Conservation (phyloP, 2,329 filamentous ascomycete species). For the Aspergillus cejpii region DNA sequence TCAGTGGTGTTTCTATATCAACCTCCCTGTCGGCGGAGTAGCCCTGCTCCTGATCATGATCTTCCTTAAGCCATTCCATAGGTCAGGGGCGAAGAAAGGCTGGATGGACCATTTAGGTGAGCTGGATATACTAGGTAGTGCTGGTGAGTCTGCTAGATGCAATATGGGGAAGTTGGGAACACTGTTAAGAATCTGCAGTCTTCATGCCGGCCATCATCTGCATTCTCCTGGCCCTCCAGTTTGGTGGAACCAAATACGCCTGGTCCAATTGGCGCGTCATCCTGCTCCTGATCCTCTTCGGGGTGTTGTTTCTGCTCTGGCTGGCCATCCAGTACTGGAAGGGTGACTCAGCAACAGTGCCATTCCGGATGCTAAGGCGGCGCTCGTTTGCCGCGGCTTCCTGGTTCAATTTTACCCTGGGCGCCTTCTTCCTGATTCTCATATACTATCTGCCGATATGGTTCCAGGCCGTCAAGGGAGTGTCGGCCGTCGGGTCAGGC, state of each 20-base stretch:
- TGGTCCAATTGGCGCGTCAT: constrained; percentile 48
- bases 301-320: constrained; percentile 32
- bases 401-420: constrained; percentile 3
- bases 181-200: too few relatives aligned
- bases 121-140: constrained; percentile 47
- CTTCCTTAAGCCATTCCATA: too few relatives aligned
- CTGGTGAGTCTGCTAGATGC: constrained; percentile 20
- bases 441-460: constrained; percentile 15
- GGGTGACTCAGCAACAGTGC: constrained; percentile 6
- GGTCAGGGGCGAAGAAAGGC: too few relatives aligned
- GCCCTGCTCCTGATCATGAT: too few relatives aligned
- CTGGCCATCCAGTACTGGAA: constrained; percentile 6
- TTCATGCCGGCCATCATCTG: constrained; percentile 49
- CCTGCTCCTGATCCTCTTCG: constrained; percentile 47
- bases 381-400: constrained; percentile 7
- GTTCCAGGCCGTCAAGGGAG: constrained; percentile 10
- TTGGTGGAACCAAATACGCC: constrained; percentile 48
- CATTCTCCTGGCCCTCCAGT: constrained; percentile 51
- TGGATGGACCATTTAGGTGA: constrained; percentile 17
- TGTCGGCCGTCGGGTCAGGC: constrained; percentile 1
- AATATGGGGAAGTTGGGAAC: constrained; percentile 20
- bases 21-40: constrained; percentile 40
- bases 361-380: constrained; percentile 5
- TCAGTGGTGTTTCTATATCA: constrained; percentile 50
- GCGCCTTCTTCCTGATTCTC: constrained; percentile 5